These are phyloP conservation scores for Amanita muscaria DNA, from an alignment of 768 basidiomycete genomes.

Conservation along the genomic window DNA sequence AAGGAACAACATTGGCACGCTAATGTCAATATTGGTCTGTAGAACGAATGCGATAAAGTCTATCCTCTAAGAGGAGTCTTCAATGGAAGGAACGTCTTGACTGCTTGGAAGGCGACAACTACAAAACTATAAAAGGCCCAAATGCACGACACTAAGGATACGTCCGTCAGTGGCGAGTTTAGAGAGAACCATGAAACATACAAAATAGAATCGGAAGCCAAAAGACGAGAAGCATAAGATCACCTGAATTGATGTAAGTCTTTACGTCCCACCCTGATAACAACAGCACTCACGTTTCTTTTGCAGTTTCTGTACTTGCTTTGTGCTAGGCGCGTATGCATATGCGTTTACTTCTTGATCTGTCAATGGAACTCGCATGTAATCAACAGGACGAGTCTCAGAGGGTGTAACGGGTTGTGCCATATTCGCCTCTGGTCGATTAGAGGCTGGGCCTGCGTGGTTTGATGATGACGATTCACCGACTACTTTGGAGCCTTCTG, in stretches of 20 bases:
- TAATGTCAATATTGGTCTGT: too few species aligned
- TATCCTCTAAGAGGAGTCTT: constrained; percentile 32
- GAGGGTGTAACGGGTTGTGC: constrained; percentile 16
- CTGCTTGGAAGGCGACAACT: constrained; percentile 39
- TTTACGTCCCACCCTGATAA: background rate
- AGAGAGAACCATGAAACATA: constrained; percentile 31
- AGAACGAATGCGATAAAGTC: too few species aligned
- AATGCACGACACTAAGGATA: constrained; percentile 43
- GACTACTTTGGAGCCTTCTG: constrained; percentile 10
- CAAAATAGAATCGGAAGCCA: constrained; percentile 80
- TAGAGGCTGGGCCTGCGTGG: constrained; percentile 14
- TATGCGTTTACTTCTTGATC: constrained; percentile 65
- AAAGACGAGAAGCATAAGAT: constrained; percentile 78
- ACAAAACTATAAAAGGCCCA: constrained; percentile 52
- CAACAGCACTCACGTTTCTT: constrained; percentile 55
- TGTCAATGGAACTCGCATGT: constrained; percentile 41
- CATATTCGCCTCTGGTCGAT: constrained; percentile 12
- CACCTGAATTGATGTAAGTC: constrained; percentile 38
- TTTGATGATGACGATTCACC: constrained; percentile 10
- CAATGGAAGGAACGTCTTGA: constrained; percentile 39
- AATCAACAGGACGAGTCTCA: constrained; percentile 35
- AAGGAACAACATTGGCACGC: too few species aligned
- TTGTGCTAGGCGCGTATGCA: constrained; percentile 48
- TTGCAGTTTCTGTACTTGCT: constrained; percentile 37
- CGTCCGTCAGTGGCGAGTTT: background rate